Conservation (phyloP, 2,329 filamentous ascomycete genomes). For the Rutstroemia sp. region DNA sequence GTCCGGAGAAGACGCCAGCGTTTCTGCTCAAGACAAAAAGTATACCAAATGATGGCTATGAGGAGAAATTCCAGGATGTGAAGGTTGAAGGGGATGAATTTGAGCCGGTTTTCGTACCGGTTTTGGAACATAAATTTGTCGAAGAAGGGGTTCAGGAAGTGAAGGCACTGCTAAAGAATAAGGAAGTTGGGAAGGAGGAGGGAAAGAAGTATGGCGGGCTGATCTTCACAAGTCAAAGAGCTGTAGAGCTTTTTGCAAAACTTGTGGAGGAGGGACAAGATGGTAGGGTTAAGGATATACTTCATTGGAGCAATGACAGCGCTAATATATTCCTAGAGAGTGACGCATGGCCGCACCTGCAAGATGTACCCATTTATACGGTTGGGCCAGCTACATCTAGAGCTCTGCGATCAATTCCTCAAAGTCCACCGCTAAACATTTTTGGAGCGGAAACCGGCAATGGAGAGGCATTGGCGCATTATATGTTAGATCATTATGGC, state of each 20-base stretch:
- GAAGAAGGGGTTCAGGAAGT: constrained; percentile 50
- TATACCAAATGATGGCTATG: constrained; percentile 61
- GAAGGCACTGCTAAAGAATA: constrained; percentile 39
- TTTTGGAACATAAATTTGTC: constrained; percentile 64
- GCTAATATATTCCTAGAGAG: constrained; percentile 11
- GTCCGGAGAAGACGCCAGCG: constrained; percentile 41
- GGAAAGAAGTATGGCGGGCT: constrained; percentile 59
- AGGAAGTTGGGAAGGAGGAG: constrained; percentile 33
- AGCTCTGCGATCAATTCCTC: constrained; percentile 53
- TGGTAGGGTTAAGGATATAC: constrained; percentile 10
- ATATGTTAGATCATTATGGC: constrained; percentile 73
- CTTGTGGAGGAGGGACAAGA: constrained; percentile 44
- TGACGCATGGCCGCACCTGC: constrained; percentile 43
- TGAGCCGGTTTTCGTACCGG: constrained; percentile 64
- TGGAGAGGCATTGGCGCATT: constrained; percentile 69
- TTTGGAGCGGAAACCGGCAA: constrained; percentile 78
- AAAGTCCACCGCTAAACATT: constrained; percentile 49
- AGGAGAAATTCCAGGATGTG: constrained; percentile 52
- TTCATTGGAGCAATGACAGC: neutral
- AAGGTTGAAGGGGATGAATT: constrained; percentile 37
- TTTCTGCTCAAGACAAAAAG: constrained; percentile 75
- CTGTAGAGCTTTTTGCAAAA: constrained; percentile 68
- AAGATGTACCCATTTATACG: constrained; percentile 60
- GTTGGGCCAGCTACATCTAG: constrained; percentile 76
- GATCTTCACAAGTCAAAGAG: constrained; percentile 77